Conservation (phyloP, 768 basidiomycete genomes). For the Boletus rex-veris region DNA sequence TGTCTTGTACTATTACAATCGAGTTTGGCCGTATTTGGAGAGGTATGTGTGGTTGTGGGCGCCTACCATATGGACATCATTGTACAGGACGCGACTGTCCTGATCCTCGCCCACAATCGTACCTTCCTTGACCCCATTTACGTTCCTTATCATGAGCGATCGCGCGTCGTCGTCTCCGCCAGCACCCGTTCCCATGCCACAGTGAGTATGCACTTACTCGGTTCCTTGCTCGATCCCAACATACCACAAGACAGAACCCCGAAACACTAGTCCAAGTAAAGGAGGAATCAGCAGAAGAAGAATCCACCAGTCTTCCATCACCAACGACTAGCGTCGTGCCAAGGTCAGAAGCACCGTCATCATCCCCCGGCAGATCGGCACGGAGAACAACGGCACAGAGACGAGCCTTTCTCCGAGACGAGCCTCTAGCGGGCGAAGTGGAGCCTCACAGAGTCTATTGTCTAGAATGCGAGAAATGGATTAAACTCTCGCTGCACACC, state of each 20-base stretch:
- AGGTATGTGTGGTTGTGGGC: background rate
- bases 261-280: conserved; percentile 4
- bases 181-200: background rate
- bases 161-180: conserved; percentile 1
- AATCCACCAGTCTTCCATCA: background rate
- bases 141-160: conserved; percentile 34
- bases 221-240: conserved; percentile 2
- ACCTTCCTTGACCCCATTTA: conserved; percentile 13
- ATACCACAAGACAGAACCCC: conserved; percentile 13
- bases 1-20: background rate
- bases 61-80: background rate
- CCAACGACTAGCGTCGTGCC: conserved; percentile 2
- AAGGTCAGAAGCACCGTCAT: background rate
- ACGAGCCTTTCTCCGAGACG: conserved; percentile 49
- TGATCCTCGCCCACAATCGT: no score
- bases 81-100: no score
- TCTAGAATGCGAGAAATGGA: conserved; percentile 60
- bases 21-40: conserved; percentile 5
- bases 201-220: conserved; percentile 13
- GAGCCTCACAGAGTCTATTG: conserved; percentile 54
- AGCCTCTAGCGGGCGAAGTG: conserved; percentile 49
- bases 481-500: conserved; percentile 41
- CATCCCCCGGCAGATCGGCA: conserved; percentile 16
- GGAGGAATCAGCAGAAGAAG: conserved; percentile 8
- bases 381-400: conserved; percentile 40